These are phyloP conservation scores for Aspergillus melleus DNA, from an alignment of 2,329 filamentous ascomycete species.

Conservation along the genomic window DNA sequence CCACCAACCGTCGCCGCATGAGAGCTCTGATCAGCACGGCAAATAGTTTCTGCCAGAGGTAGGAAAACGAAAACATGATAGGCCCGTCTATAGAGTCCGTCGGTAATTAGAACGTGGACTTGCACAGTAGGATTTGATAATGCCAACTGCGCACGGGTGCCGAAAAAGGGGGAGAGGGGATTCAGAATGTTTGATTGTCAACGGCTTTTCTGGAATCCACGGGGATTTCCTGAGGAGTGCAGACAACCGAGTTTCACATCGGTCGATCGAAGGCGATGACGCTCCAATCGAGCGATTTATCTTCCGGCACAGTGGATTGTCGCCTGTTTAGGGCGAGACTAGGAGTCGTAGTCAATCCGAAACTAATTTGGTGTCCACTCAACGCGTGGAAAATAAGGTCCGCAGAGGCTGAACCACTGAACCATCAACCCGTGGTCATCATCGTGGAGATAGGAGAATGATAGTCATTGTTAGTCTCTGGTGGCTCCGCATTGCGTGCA, in stretches of 20 bases:
- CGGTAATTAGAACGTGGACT: no score
- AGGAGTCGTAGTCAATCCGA: not conserved
- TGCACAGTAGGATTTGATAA: not conserved
- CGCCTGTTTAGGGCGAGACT: not conserved
- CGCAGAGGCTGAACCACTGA: not conserved
- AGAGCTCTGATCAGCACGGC: conserved; percentile 18
- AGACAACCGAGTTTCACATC: not conserved
- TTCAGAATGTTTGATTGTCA: not conserved
- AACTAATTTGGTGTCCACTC: not conserved
- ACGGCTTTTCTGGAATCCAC: not conserved
- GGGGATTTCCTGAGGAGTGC: not conserved
- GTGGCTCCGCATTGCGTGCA: not conserved
- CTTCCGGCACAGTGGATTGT: not conserved
- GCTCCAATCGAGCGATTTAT: not conserved
- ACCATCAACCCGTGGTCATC: not conserved
- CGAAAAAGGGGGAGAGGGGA: not conserved
- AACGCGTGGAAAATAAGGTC: conserved; percentile 1
- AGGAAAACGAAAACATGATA: conserved; percentile 22
- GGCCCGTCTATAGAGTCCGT: not conserved
- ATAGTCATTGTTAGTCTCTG: not conserved
- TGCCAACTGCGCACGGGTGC: not conserved
- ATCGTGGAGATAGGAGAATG: not conserved
- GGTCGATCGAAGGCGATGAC: not conserved
- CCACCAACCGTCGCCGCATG: not conserved
- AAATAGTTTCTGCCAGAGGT: conserved; percentile 24